phyloP scores from a whole-genome alignment of 2,329 filamentous ascomycete genomes.

The Domatiomyces catenatus region DNA sequence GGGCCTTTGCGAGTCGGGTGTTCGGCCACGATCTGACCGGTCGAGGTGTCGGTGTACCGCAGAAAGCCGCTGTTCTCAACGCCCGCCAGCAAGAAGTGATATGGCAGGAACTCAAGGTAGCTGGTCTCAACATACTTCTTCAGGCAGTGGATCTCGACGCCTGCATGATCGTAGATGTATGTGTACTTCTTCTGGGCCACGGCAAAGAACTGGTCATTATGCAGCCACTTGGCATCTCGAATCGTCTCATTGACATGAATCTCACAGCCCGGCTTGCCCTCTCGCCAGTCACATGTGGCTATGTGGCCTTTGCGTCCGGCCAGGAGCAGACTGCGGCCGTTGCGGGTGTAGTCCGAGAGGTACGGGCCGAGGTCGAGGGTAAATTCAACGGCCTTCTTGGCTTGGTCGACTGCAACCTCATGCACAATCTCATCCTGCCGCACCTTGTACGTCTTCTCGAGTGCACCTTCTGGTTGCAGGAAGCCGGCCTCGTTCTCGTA shows the following conservation, averaged over 20 bases:
- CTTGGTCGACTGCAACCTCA: conserved; percentile 64
- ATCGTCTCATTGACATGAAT: conserved; percentile 82
- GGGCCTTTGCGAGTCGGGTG: conserved; percentile 71
- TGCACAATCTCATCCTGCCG: conserved; percentile 70
- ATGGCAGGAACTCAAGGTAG: conserved; percentile 89
- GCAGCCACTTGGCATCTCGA: conserved; percentile 76
- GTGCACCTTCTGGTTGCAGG: conserved; percentile 69
- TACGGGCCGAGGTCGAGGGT: conserved; percentile 78
- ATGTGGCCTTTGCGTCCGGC: conserved; percentile 87
- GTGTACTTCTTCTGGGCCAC: conserved; percentile 93
- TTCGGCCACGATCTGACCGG: conserved; percentile 74
- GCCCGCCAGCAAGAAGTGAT: conserved; percentile 73
- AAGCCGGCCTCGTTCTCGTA: conserved; percentile 76
- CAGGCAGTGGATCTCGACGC: conserved; percentile 83
- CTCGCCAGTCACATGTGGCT: conserved; percentile 91
- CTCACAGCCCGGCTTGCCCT: conserved; percentile 81
- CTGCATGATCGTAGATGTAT: conserved; percentile 87
- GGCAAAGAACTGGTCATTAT: conserved; percentile 86
- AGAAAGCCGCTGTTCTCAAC: conserved; percentile 67
- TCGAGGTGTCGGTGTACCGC: conserved; percentile 91
- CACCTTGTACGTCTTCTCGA: conserved; percentile 86
- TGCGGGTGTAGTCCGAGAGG: conserved; percentile 72
- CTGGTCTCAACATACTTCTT: conserved; percentile 81
- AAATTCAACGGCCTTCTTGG: conserved; percentile 84
- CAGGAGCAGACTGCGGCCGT: conserved; percentile 70